Evolutionary conservation across 2,329 filamentous ascomycete species (phyloP).

Genomic region (Cladosporium sp.): DNA sequence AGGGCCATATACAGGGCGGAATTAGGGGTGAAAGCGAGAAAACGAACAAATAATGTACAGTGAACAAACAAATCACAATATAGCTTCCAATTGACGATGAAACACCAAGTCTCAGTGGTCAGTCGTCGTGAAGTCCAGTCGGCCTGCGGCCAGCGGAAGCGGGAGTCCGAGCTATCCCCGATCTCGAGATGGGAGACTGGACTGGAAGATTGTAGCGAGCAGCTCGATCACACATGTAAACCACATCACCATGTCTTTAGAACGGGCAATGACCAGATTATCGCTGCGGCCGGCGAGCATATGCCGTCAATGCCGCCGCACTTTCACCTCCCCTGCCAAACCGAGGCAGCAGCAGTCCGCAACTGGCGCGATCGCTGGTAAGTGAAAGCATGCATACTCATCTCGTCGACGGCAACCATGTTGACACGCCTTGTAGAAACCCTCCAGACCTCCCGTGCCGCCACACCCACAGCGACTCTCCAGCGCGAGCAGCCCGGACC

Average conservation of each 20-base stretch:
- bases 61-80: conserved; percentile 1
- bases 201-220: not conserved
- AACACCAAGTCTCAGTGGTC: not conserved
- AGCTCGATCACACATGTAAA: not conserved
- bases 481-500: conserved; percentile 10
- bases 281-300: conserved; percentile 21
- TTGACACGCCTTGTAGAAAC: conserved; percentile 8
- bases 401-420: conserved; percentile 3
- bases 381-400: conserved; percentile 2
- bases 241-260: conserved; percentile 25
- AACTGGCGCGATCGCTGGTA: conserved; percentile 25
- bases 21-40: not conserved
- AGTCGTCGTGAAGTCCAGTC: not conserved
- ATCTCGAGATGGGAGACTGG: conserved; percentile 2
- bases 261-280: conserved; percentile 25
- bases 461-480: not conserved
- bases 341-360: conserved; percentile 22
- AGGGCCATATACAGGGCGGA: not conserved
- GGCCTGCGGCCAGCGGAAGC: not conserved
- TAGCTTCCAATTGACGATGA: conserved; percentile 11
- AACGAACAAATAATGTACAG: not conserved
- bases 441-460: conserved; percentile 12
- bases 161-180: conserved; percentile 8
- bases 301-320: conserved; percentile 27
- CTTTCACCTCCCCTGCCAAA: conserved; percentile 20